Evolutionary conservation across 2,329 filamentous ascomycete genomes (phyloP).

Genomic region (Aspergillus oerlinghausenensis): DNA sequence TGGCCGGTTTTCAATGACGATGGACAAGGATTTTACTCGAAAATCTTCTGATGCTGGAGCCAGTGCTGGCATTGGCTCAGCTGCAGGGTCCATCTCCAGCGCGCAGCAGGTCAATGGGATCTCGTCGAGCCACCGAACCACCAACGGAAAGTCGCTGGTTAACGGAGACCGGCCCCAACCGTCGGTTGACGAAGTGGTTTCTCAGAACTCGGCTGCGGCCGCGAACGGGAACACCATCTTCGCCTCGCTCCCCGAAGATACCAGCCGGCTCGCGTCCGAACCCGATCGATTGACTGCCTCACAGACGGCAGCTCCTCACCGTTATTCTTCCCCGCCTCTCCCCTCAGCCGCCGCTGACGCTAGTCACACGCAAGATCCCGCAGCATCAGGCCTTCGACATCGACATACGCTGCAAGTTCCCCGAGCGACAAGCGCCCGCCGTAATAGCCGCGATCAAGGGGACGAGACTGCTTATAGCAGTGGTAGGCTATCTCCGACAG

Average conservation of each 20-base stretch:
- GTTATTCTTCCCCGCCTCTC: slow-evolving; percentile 45
- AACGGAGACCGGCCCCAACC: slow-evolving; percentile 30
- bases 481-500: slow-evolving; percentile 75
- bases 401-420: slow-evolving; percentile 88
- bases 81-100: slow-evolving; percentile 18
- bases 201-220: slow-evolving; percentile 24
- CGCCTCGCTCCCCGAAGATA: slow-evolving; percentile 30
- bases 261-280: slow-evolving; percentile 28
- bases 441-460: slow-evolving; percentile 60
- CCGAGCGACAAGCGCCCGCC: slow-evolving; percentile 58
- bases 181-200: slow-evolving; percentile 27
- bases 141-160: slow-evolving; percentile 25
- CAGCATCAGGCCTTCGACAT: slow-evolving; percentile 63
- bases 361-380: slow-evolving; percentile 50
- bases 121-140: slow-evolving; percentile 17
- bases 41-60: slow-evolving; percentile 24
- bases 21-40: slow-evolving; percentile 22
- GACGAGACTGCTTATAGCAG: slow-evolving; percentile 62
- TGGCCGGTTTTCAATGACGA: slow-evolving; percentile 22
- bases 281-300: slow-evolving; percentile 25
- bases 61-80: slow-evolving; percentile 22
- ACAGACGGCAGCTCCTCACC: slow-evolving; percentile 25
- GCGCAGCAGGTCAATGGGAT: slow-evolving; percentile 26
- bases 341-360: slow-evolving; percentile 52
- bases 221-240: slow-evolving; percentile 4